These are phyloP conservation scores for Adiantum capillusveneris DNA, from an alignment of 75 land plant species.

Conservation along the genomic window DNA sequence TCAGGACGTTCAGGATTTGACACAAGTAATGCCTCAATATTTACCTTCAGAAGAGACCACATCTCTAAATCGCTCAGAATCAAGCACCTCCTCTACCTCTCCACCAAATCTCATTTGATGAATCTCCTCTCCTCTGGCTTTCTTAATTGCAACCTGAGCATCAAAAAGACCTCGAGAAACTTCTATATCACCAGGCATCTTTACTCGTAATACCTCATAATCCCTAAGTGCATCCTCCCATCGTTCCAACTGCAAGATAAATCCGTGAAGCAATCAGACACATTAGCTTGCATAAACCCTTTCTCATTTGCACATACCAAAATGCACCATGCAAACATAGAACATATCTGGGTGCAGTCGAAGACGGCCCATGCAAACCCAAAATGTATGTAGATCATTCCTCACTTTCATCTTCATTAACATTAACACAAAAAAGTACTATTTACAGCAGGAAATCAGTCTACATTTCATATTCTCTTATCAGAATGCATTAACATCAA, in stretches of 20 bases:
- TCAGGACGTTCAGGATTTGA: background rate
- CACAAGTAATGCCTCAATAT: background rate
- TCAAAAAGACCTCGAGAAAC: slow-evolving; percentile 61
- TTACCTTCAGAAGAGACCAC: slow-evolving; percentile 53
- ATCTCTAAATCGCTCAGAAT: slow-evolving; percentile 50
- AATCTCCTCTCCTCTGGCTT: slow-evolving; percentile 62
- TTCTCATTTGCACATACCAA: too few species aligned
- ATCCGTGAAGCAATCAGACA: background rate
- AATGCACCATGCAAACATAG: background rate
- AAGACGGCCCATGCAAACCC: background rate
- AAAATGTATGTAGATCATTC: too few species aligned
- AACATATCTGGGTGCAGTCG: background rate
- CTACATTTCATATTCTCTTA: too few species aligned
- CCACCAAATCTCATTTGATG: slow-evolving; percentile 57
- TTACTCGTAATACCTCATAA: slow-evolving; percentile 64
- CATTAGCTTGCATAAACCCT: too few species aligned
- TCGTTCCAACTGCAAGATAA: slow-evolving; percentile 58
- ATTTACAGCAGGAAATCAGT: too few species aligned
- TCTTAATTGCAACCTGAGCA: slow-evolving; percentile 71
- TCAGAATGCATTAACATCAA: too few species aligned
- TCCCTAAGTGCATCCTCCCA: slow-evolving; percentile 83
- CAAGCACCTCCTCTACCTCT: slow-evolving; percentile 57
- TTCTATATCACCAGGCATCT: slow-evolving; percentile 66
- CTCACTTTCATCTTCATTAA: too few species aligned
- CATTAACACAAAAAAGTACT: too few species aligned